Conservation (phyloP, 2,329 filamentous ascomycete species). For the Neurospora sp. region DNA sequence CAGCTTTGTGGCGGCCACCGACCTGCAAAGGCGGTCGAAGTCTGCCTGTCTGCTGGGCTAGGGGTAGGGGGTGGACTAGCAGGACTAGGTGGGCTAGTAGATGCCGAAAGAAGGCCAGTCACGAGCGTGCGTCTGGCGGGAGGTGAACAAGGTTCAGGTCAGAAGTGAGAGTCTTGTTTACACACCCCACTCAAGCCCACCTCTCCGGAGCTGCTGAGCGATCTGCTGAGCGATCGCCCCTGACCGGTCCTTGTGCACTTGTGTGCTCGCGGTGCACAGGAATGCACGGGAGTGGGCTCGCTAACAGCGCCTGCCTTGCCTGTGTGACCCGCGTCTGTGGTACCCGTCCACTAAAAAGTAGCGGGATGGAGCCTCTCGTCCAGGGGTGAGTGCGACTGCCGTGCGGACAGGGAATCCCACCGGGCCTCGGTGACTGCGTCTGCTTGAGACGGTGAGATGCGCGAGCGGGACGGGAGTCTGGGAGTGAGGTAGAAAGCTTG, state of each 20-base stretch:
- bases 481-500: background rate
- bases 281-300: background rate
- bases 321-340: background rate
- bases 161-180: background rate
- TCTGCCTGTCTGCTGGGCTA: background rate
- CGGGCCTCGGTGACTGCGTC: background rate
- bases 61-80: background rate
- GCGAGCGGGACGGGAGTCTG: background rate
- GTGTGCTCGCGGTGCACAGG: background rate
- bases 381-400: background rate
- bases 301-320: background rate
- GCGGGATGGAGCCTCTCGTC: background rate
- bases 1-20: conserved; percentile 7
- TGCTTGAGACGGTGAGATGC: background rate
- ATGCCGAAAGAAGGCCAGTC: background rate
- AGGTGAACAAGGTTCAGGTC: background rate
- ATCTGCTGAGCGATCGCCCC: background rate
- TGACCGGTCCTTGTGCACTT: background rate
- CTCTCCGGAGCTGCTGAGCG: background rate
- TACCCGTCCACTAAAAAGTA: background rate
- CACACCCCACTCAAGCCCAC: background rate
- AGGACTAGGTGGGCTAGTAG: background rate
- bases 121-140: background rate
- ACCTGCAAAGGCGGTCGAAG: background rate
- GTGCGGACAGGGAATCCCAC: background rate